Base-by-base conservation (phyloP, 2,329 filamentous ascomycete species). In the Cercospora zeae-maydis region DNA sequence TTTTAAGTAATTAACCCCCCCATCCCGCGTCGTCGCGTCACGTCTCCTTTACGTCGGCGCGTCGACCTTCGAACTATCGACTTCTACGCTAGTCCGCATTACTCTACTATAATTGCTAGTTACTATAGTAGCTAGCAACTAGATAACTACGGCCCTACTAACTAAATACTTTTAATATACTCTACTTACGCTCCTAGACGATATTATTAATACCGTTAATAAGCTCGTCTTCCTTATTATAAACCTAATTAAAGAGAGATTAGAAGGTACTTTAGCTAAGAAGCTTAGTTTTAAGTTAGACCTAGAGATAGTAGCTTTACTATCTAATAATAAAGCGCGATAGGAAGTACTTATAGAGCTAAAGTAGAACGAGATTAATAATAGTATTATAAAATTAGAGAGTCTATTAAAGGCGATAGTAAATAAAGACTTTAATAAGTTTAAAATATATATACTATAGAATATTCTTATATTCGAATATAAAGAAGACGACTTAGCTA, bases 101-200 rank as follows among this genome's bases (percentile, higher is more conserved):
- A 33, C 27, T 30, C 30, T 39, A 27, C 39, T 13, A 10, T 24
- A 5, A 58, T 16, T 11, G 39, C 55, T 49, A 37, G 39, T 27
- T 21, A 39, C 39, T n/a, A 82, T 82, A 79, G 76, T 78, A 63
- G 76, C 72, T 45, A 63, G 73, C 51, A 78, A 79, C 64, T 79
- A 82, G 64, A 76, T 78, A 58, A 78, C 80, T 67, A 81, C 77
- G 36, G 82, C 86, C 68, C 85, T 98, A 70, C 83, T 98, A 65
- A 97, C 95, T 1, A 95, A 98, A 82, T 95, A 99, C 75, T 90
- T 99, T 72, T 91, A 91, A 68, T 97, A 96, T 72, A 93, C 95
- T 1, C 93, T 95, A 27, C 86, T 96, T 68, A 90, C 90, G 65
- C 86, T 99, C 45, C 89, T 99, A 73, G 95, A 99, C 85, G 93